Conservation (phyloP, 1,284 basidiomycete species). For the Ganoderma lucidum region DNA sequence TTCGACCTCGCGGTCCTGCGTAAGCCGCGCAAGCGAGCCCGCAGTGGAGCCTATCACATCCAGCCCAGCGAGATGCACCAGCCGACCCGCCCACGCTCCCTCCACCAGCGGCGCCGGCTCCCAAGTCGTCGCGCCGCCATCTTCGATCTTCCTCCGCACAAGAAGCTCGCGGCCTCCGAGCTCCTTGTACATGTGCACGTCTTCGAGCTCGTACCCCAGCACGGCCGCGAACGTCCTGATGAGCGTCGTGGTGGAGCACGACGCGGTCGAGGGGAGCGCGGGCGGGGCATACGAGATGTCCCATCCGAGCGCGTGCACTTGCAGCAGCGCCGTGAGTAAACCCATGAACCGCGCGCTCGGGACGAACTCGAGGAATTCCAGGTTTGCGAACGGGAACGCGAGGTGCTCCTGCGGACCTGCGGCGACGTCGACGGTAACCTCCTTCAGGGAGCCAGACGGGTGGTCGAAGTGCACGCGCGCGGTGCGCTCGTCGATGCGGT, state of each 20-base stretch:
- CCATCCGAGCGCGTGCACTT: constrained; percentile 46
- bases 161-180: constrained; percentile 70
- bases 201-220: constrained; percentile 66
- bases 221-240: constrained; percentile 53
- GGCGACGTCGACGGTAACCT: constrained; percentile 49
- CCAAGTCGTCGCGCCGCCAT: constrained; percentile 63
- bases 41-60: constrained; percentile 71
- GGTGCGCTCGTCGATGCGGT: constrained; percentile 47
- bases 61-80: constrained; percentile 66
- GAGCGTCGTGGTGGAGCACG: constrained; percentile 46
- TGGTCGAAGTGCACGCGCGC: constrained; percentile 53
- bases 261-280: constrained; percentile 44
- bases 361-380: constrained; percentile 37
- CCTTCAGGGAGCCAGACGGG: constrained; percentile 35
- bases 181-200: constrained; percentile 72
- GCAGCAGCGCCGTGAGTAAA: constrained; percentile 44
- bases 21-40: constrained; percentile 62
- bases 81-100: constrained; percentile 61
- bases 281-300: constrained; percentile 48
- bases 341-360: constrained; percentile 45
- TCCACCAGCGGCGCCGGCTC: constrained; percentile 67
- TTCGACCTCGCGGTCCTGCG: constrained; percentile 68
- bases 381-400: constrained; percentile 35
- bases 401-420: constrained; percentile 52
- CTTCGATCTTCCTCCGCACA: constrained; percentile 61